Conservation (phyloP, 768 basidiomycete genomes). For the Dictyophora rubrovolvata region DNA sequence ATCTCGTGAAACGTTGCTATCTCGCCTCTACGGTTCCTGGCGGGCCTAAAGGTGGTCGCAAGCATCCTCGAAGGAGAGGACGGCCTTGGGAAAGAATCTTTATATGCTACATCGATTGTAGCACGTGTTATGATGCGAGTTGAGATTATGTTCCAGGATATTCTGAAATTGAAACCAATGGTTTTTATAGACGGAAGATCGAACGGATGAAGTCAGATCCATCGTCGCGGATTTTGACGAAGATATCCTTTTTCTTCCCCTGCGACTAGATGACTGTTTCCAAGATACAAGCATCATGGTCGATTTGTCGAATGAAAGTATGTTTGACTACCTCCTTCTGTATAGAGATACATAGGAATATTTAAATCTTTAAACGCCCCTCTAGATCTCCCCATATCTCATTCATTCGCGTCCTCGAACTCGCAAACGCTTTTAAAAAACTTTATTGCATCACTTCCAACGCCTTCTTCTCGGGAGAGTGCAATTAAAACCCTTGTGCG, state of each 20-base stretch:
- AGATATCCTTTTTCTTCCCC: constrained; percentile 38
- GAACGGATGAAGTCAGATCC: constrained; percentile 39
- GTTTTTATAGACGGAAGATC: constrained; percentile 38
- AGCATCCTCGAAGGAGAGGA: constrained; percentile 50
- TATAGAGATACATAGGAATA: neutral
- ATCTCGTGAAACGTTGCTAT: constrained; percentile 54
- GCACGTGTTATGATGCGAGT: constrained; percentile 52
- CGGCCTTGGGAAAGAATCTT: constrained; percentile 51
- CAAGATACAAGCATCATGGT: constrained; percentile 33
- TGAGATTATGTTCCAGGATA: neutral
- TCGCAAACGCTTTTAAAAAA: constrained; percentile 28
- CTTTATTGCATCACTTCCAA: constrained; percentile 61
- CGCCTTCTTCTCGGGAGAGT: constrained; percentile 55
- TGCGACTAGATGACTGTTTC: constrained; percentile 70
- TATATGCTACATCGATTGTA: constrained; percentile 65
- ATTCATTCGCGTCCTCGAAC: constrained; percentile 9
- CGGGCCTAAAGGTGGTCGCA: constrained; percentile 40
- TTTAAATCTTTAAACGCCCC: neutral
- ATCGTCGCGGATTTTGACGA: constrained; percentile 38
- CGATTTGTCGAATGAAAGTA: constrained; percentile 46
- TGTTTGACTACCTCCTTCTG: constrained; percentile 10
- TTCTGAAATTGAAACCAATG: neutral
- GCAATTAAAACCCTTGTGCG: constrained; percentile 52
- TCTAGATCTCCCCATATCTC: constrained; percentile 16
- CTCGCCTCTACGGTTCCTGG: constrained; percentile 25